phyloP scores from a whole-genome alignment of 192 early-diverging fungal genomes.

The Allomyces macrogynus region DNA sequence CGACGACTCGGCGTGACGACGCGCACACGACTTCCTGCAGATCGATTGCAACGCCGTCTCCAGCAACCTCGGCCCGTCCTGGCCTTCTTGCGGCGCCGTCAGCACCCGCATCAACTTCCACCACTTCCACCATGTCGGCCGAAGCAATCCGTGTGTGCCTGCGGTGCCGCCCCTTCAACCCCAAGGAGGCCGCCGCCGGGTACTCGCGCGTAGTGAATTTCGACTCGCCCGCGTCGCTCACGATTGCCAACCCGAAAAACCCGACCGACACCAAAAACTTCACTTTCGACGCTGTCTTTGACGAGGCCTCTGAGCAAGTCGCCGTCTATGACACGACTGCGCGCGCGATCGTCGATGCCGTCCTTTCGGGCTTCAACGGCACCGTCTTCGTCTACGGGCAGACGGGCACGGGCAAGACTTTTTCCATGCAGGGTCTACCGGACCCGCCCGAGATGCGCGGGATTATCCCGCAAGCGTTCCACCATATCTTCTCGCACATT shows the following conservation, averaged over 20 bases:
- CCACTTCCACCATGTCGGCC: neutral
- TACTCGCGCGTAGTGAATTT: conserved; percentile 24
- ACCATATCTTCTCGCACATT: conserved; percentile 42
- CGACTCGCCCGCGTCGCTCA: conserved; percentile 12
- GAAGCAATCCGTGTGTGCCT: conserved; percentile 10
- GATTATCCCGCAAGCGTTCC: conserved; percentile 39
- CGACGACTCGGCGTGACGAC: too few relatives aligned
- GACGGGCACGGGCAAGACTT: conserved; percentile 34
- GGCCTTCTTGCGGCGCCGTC: too few relatives aligned
- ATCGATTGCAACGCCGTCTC: too few relatives aligned
- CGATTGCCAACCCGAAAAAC: conserved; percentile 22
- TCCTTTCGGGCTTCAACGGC: conserved; percentile 37
- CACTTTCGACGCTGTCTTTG: conserved; percentile 38
- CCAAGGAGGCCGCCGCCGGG: conserved; percentile 25
- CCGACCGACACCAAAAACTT: conserved; percentile 28
- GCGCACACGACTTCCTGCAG: too few relatives aligned
- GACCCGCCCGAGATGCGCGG: conserved; percentile 40
- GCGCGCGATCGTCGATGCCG: conserved; percentile 31
- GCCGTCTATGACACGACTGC: conserved; percentile 40
- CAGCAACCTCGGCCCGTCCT: too few relatives aligned
- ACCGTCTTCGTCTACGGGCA: conserved; percentile 41
- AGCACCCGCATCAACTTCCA: too few relatives aligned
- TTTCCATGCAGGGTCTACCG: conserved; percentile 52
- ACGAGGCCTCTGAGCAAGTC: conserved; percentile 24
- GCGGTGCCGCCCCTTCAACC: conserved; percentile 35